Conservation (phyloP, 805 yeast species). For the Ogataea glucozyma region DNA sequence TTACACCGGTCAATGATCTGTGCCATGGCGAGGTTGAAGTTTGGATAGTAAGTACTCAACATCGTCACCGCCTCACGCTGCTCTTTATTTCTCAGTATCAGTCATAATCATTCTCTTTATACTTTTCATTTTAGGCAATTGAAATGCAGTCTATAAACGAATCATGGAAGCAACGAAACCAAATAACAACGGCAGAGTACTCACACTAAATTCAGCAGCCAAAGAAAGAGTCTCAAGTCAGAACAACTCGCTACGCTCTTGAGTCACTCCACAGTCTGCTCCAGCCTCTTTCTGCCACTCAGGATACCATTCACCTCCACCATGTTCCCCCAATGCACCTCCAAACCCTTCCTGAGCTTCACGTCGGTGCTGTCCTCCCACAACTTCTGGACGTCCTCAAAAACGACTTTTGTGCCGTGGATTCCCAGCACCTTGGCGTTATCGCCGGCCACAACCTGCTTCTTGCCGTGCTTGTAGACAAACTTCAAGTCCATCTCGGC, state of each 20-base stretch:
- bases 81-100: not conserved
- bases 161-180: not conserved
- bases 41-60: no score
- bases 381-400: slow-evolving; percentile 55
- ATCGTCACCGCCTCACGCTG: not conserved
- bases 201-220: no score
- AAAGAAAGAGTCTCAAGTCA: no score
- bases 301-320: slow-evolving; percentile 63
- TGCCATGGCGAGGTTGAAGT: no score
- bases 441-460: slow-evolving; percentile 40
- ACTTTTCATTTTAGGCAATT: no score
- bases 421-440: slow-evolving; percentile 69
- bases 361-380: slow-evolving; percentile 64
- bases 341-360: slow-evolving; percentile 62
- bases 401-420: slow-evolving; percentile 62
- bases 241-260: no score
- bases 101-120: not conserved
- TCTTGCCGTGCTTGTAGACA: slow-evolving; percentile 49
- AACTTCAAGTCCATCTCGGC: slow-evolving; percentile 48
- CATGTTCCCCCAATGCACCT: slow-evolving; percentile 68
- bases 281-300: slow-evolving; percentile 64
- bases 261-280: slow-evolving; percentile 29
- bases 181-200: not conserved
- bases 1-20: no score
- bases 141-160: not conserved